Evolutionary conservation across 257 asterid species (phyloP).

Genomic region (Leonotis leonurus): DNA sequence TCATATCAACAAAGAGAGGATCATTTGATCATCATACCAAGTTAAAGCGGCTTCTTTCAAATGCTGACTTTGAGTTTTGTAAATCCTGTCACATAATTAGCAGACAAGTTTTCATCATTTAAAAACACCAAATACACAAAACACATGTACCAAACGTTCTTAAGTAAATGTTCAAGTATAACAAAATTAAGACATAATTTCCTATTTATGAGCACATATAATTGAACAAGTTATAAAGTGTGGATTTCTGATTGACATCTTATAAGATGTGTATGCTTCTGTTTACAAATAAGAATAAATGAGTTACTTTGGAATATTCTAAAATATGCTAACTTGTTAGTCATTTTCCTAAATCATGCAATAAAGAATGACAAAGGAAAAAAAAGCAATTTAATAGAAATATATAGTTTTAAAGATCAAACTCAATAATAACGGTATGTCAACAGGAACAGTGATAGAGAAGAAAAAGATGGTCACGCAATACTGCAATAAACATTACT

Average conservation of each 20-base stretch:
- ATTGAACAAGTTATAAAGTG: no score
- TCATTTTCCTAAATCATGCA: not conserved
- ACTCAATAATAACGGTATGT: not conserved
- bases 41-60: slow-evolving; percentile 92
- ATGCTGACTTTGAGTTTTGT: slow-evolving; percentile 88
- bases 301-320: not conserved
- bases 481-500: slow-evolving; percentile 1
- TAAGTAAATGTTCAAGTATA: slow-evolving; percentile 1
- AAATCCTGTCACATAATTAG: slow-evolving; percentile 63
- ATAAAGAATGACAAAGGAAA: not conserved
- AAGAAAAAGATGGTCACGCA: slow-evolving; percentile 1
- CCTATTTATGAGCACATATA: slow-evolving; percentile 1
- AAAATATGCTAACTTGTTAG: not conserved
- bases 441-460: not conserved
- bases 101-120: slow-evolving; percentile 18
- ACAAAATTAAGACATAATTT: not conserved
- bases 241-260: not conserved
- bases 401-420: slow-evolving; percentile 3
- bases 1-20: slow-evolving; percentile 16
- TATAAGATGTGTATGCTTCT: no score
- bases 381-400: not conserved
- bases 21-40: slow-evolving; percentile 45
- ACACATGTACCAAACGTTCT: not conserved
- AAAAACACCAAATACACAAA: not conserved
- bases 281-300: no score